A percentile compares a stretch with the other conserved stretches of the same genome.
These are phyloP conservation scores for Hypoxylon rickii DNA, from an alignment of 495 filamentous ascomycete species.

Conservation along the genomic window DNA sequence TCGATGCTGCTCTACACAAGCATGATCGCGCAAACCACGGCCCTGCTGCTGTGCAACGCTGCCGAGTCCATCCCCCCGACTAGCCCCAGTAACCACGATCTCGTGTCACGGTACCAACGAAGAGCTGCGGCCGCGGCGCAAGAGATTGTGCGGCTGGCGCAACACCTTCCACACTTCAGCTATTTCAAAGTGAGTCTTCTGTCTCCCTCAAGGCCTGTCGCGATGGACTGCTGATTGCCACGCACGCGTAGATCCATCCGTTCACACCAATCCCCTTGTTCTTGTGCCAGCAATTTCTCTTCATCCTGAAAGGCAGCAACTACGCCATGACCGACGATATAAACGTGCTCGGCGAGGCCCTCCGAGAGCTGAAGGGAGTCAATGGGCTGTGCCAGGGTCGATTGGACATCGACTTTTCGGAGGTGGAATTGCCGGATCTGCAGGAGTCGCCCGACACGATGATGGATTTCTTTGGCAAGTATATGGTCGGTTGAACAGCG, in stretches of 20 bases:
- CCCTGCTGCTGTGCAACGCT: constrained; percentile 5
- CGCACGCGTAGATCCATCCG: constrained; percentile 1
- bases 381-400: constrained; percentile 5
- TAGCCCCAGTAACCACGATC: constrained; percentile 3
- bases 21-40: constrained; percentile 9
- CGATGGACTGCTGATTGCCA: background rate
- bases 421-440: background rate
- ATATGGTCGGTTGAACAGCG: background rate
- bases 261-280: constrained; percentile 13
- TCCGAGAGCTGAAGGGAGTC: constrained; percentile 4
- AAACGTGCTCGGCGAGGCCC: constrained; percentile 1
- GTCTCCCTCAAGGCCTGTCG: background rate
- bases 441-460: constrained; percentile 1
- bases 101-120: constrained; percentile 5
- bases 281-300: constrained; percentile 7
- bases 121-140: constrained; percentile 4
- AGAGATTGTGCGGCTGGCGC: constrained; percentile 6
- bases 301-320: background rate
- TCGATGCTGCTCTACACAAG: constrained; percentile 8
- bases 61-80: constrained; percentile 3
- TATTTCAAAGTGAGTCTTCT: constrained; percentile 5
- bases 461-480: constrained; percentile 7
- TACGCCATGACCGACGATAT: background rate
- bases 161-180: constrained; percentile 8
- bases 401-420: constrained; percentile 4